Conservation (phyloP, 2,329 filamentous ascomycete genomes). For the Aspergillus texensis region DNA sequence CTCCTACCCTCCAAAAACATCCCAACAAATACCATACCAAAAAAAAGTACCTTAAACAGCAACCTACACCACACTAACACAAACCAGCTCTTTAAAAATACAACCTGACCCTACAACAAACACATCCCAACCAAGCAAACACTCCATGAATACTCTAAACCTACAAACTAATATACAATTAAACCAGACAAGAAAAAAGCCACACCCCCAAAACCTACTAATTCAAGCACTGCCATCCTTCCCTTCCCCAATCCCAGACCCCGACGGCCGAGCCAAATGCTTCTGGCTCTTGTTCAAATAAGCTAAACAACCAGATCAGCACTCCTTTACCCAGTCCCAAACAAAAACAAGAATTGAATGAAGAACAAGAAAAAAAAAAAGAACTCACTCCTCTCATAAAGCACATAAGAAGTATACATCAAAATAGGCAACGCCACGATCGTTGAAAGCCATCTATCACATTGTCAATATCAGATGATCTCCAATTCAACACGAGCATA, state of each 20-base stretch:
- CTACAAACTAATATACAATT: conserved; percentile 2
- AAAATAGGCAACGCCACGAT: conserved; percentile 38
- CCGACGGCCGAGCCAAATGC: conserved; percentile 9
- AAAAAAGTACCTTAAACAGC: background rate
- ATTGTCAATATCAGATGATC: background rate
- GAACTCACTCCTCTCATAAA: conserved; percentile 37
- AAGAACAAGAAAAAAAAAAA: background rate
- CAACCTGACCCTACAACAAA: background rate
- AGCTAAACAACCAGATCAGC: conserved; percentile 17
- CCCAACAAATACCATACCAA: background rate
- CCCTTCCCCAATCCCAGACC: background rate
- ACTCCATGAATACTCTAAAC: background rate
- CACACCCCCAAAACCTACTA: background rate
- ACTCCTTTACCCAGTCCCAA: background rate
- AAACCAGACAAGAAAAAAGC: background rate
- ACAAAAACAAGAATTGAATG: background rate
- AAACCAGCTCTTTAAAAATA: background rate
- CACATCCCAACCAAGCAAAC: background rate
- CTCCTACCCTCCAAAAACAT: background rate
- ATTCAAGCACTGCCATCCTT: background rate
- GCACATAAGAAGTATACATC: conserved; percentile 35
- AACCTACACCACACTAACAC: background rate
- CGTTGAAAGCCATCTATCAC: conserved; percentile 32
- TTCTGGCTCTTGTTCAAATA: conserved; percentile 29
- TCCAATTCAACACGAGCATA: too few species aligned